These are phyloP conservation scores for Limtongia smithiae DNA, from an alignment of 805 yeast species.

Conservation along the genomic window DNA sequence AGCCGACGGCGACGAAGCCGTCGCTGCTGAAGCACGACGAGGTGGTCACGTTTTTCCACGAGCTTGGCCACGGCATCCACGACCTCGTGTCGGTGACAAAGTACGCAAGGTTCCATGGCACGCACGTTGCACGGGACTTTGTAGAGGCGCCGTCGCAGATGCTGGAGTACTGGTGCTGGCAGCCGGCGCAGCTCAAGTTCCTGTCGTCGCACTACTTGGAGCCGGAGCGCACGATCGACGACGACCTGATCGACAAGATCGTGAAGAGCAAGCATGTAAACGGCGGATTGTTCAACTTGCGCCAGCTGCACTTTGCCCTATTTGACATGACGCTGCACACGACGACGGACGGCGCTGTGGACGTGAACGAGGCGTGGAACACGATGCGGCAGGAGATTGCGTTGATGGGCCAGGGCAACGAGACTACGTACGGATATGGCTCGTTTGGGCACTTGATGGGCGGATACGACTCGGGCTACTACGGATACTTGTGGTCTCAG, in stretches of 20 bases:
- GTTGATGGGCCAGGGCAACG: constrained; percentile 42
- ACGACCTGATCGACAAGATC: constrained; percentile 54
- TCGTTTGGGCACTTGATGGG: constrained; percentile 78
- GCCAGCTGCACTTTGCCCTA: constrained; percentile 75
- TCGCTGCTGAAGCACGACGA: constrained; percentile 73
- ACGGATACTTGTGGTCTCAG: constrained; percentile 81
- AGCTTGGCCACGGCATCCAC: constrained; percentile 86
- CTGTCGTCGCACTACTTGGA: constrained; percentile 63
- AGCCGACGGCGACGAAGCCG: constrained; percentile 66
- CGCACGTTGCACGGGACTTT: constrained; percentile 76
- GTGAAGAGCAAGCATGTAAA: constrained; percentile 69
- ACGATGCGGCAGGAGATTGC: constrained; percentile 60
- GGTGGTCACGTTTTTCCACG: constrained; percentile 83
- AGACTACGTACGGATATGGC: constrained; percentile 60
- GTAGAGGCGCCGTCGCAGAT: constrained; percentile 91
- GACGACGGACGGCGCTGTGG: constrained; percentile 42
- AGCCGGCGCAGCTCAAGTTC: constrained; percentile 51
- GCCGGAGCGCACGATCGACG: constrained; percentile 55
- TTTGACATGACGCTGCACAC: constrained; percentile 69
- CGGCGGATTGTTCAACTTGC: constrained; percentile 64
- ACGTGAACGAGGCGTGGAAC: constrained; percentile 62
- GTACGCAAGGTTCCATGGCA: constrained; percentile 69
- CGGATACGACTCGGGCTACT: constrained; percentile 82
- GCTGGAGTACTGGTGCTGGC: constrained; percentile 88
- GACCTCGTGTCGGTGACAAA: constrained; percentile 64